Percentiles rank a stretch among this genome's conserved stretches.
Evolutionary conservation across 441 rosid species (phyloP).

Genomic region (Corymbia calophylla): DNA sequence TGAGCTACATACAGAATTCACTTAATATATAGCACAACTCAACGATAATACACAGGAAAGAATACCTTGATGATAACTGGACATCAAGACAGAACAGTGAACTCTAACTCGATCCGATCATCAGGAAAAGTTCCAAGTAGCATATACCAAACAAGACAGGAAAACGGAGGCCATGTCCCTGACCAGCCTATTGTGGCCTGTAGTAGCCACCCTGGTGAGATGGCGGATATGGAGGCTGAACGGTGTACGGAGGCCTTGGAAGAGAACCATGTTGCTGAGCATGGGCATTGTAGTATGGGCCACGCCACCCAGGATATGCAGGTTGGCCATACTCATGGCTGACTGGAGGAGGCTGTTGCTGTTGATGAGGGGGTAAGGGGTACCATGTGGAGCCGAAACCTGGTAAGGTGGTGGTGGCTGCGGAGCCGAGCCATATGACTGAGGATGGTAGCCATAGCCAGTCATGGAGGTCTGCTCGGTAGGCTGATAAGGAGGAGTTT

Average conservation of each 20-base stretch:
- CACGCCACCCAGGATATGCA: slow-evolving; percentile 89
- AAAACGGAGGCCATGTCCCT: background rate
- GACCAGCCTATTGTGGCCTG: slow-evolving; percentile 35
- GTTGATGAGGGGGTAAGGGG: slow-evolving; percentile 53
- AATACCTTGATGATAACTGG: background rate
- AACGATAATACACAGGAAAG: background rate
- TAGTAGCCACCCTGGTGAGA: slow-evolving; percentile 77
- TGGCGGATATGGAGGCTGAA: slow-evolving; percentile 59
- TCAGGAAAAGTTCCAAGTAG: background rate
- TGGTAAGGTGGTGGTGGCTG: slow-evolving; percentile 52
- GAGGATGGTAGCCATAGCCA: slow-evolving; percentile 43
- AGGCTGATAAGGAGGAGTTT: slow-evolving; percentile 53
- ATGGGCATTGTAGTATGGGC: slow-evolving; percentile 71
- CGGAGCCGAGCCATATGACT: slow-evolving; percentile 44
- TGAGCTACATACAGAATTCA: background rate
- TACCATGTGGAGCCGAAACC: slow-evolving; percentile 26
- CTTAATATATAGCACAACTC: background rate
- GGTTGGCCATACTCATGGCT: slow-evolving; percentile 78
- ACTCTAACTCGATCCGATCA: background rate
- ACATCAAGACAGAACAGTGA: background rate
- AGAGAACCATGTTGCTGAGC: slow-evolving; percentile 54
- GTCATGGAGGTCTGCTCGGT: slow-evolving; percentile 58
- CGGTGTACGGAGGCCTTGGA: slow-evolving; percentile 77
- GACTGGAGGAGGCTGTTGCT: slow-evolving; percentile 50
- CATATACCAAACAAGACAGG: background rate